A percentile compares a stretch with the other conserved stretches of the same genome.
phyloP scores from a whole-genome alignment of 176 grass and related monocot genomes.

The Triticum urartu region DNA sequence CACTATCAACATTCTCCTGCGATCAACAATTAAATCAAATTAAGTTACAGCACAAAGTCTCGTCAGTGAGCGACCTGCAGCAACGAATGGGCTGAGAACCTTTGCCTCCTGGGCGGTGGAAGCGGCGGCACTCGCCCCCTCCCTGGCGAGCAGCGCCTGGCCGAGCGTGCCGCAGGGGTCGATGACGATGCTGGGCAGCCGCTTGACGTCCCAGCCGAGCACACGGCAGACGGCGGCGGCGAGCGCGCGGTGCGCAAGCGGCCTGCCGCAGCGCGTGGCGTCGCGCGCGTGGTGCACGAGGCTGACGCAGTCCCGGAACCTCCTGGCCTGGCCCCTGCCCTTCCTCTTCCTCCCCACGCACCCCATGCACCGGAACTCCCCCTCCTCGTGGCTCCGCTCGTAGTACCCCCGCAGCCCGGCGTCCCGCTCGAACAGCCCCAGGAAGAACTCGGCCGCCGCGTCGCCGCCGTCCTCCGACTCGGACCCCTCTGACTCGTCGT shows the following conservation, averaged over 20 bases:
- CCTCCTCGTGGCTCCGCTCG: conserved; percentile 41
- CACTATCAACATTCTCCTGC: conserved; percentile 1
- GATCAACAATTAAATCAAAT: neutral
- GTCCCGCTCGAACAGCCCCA: conserved; percentile 39
- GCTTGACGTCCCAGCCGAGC: conserved; percentile 54
- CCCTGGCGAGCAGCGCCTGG: conserved; percentile 5
- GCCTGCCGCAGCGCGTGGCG: conserved; percentile 24
- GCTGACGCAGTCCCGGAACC: conserved; percentile 34
- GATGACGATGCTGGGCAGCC: conserved; percentile 54
- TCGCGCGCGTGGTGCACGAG: conserved; percentile 61
- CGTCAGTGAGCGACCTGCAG: neutral
- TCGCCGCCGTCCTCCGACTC: conserved; percentile 37
- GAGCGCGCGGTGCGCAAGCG: conserved; percentile 56
- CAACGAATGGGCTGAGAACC: neutral
- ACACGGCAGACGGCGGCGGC: conserved; percentile 48
- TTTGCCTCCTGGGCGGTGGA: neutral
- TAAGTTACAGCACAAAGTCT: neutral
- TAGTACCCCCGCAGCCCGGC: conserved; percentile 54
- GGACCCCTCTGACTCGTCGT: neutral
- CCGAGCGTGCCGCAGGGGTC: conserved; percentile 33
- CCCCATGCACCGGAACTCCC: conserved; percentile 65
- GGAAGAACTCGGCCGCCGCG: conserved; percentile 32
- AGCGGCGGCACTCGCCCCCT: neutral
- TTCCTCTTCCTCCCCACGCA: conserved; percentile 43
- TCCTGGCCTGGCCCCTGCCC: conserved; percentile 24